These are phyloP conservation scores for Cladosporium sp. DNA, from an alignment of 2,329 filamentous ascomycete species.

Conservation along the genomic window DNA sequence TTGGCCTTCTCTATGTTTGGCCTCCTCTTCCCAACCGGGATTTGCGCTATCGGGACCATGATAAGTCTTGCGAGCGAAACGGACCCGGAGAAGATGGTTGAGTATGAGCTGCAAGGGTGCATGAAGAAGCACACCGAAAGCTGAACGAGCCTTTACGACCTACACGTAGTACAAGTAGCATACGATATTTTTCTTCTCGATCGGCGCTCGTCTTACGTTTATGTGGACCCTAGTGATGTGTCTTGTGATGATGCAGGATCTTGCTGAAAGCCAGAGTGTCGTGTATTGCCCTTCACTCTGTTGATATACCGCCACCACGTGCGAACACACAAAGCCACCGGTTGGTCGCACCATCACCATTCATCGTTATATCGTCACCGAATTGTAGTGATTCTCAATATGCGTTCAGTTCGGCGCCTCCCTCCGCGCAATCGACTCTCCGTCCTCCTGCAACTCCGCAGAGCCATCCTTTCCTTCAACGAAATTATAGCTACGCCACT, in stretches of 20 bases:
- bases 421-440: conserved; percentile 16
- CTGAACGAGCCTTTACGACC: background rate
- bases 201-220: background rate
- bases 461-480: conserved; percentile 14
- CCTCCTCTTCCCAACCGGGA: background rate
- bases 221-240: background rate
- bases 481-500: conserved; percentile 26
- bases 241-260: background rate
- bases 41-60: background rate
- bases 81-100: background rate
- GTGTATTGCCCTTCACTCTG: background rate
- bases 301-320: background rate
- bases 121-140: background rate
- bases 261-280: background rate
- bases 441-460: conserved; percentile 19
- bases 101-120: background rate
- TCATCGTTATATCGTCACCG: background rate
- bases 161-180: background rate
- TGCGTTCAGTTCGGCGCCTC: conserved; percentile 2
- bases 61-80: background rate
- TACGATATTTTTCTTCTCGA: background rate
- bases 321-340: no score
- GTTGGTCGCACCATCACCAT: no score
- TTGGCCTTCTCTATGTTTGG: background rate
- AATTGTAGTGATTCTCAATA: background rate